Percentiles rank a stretch among this genome's conserved stretches.
phyloP scores from a whole-genome alignment of 768 basidiomycete genomes.

The Harrya chromipes region DNA sequence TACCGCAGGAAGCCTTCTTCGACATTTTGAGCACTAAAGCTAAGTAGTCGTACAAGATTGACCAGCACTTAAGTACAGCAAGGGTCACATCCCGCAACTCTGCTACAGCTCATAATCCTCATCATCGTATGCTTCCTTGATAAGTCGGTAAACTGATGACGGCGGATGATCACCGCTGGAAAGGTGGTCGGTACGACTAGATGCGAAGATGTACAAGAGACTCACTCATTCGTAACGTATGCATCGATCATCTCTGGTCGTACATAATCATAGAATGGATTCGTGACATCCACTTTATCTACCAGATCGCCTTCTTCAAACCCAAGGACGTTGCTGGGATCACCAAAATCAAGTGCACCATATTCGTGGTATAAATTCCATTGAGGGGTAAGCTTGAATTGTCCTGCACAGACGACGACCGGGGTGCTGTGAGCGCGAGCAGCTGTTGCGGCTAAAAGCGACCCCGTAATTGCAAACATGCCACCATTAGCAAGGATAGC shows the following conservation, averaged over 20 bases:
- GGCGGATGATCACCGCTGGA: conserved; percentile 93
- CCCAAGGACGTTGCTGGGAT: conserved; percentile 61
- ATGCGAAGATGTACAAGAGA: conserved; percentile 16
- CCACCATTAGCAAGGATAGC: conserved; percentile 97
- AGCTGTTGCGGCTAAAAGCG: conserved; percentile 80
- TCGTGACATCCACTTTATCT: conserved; percentile 88
- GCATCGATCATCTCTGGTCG: conserved; percentile 89
- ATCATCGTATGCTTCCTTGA: conserved; percentile 95
- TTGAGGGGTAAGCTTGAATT: conserved; percentile 92
- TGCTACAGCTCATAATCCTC: conserved; percentile 75
- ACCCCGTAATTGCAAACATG: conserved; percentile 87
- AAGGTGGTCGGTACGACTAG: conserved; percentile 5
- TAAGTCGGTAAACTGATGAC: conserved; percentile 85
- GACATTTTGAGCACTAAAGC: conserved; percentile 71
- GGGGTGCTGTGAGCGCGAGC: conserved; percentile 89
- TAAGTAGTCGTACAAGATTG: conserved; percentile 13
- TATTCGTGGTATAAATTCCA: conserved; percentile 90
- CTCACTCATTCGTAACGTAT: conserved; percentile 97
- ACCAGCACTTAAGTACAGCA: not conserved
- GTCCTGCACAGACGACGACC: conserved; percentile 90
- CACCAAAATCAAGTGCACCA: conserved; percentile 77
- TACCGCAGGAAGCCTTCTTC: conserved; percentile 96
- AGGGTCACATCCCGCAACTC: not conserved
- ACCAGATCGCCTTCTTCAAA: conserved; percentile 78
- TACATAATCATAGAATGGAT: conserved; percentile 97